These are phyloP conservation scores for Ceratocystis smalleyi DNA, from an alignment of 2,329 filamentous ascomycete genomes.

Conservation along the genomic window DNA sequence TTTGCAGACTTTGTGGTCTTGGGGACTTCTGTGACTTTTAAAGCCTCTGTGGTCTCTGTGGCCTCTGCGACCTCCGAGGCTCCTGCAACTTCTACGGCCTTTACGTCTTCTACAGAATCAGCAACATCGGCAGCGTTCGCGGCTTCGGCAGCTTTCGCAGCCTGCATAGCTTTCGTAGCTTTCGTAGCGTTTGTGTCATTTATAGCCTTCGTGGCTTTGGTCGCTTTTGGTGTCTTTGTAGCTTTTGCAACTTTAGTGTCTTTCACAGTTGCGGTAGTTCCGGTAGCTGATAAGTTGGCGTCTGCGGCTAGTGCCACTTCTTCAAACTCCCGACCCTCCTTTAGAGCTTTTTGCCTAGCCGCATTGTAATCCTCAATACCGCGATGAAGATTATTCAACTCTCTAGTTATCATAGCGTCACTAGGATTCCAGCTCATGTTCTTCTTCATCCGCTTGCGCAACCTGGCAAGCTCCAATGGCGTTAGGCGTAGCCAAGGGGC, in stretches of 20 bases:
- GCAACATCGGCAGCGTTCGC: no score
- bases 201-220: no score
- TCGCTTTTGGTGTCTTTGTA: no score
- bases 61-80: accelerated
- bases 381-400: slow-evolving; percentile 55
- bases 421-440: slow-evolving; percentile 74
- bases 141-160: no score
- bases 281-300: slow-evolving; percentile 25
- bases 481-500: slow-evolving; percentile 53
- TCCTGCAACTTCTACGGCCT: no score
- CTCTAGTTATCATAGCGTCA: slow-evolving; percentile 70
- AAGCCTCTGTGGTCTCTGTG: no score
- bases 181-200: no score
- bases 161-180: no score
- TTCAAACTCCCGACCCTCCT: slow-evolving; percentile 45
- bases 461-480: slow-evolving; percentile 47
- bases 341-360: slow-evolving; percentile 50
- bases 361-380: slow-evolving; percentile 46
- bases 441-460: slow-evolving; percentile 82
- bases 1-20: no score
- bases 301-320: slow-evolving; percentile 10
- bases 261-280: slow-evolving; percentile 21
- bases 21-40: no score
- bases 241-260: no score
- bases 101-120: no score